Base-by-base conservation (phyloP, 192 early-diverging fungal genomes). In the Entophlyctis luteolus region DNA sequence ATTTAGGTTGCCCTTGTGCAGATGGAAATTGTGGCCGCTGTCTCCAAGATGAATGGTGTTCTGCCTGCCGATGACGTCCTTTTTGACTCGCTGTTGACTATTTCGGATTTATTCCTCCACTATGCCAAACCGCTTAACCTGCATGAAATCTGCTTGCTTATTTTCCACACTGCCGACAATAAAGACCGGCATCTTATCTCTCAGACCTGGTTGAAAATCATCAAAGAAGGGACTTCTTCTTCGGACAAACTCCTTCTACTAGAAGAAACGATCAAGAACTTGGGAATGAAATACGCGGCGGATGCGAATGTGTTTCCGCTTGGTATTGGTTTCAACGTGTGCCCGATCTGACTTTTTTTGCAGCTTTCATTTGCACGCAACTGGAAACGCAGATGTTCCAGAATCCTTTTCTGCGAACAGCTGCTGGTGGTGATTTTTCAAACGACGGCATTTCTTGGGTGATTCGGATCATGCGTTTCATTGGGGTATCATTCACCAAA, bases 151-250 rank as follows among this genome's bases (percentile, higher is more conserved):
- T 73, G 74, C 52, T 65, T 87, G 45, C 62, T 79, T 14, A 85
- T 87, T 5, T 75, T 85, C 72, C 81, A 85, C 59, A 75, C 70
- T 5, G 80, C 85, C 5, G 81, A 81, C 62, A 77, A 82, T 48
- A 76, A 80, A 35, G 81, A 85, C 31, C 28, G 65, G 37, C 28
- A 60, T 3, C 57, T 70, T 1, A 59, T 70, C 6, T 36, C 67
- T 18, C 52, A 62, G 48, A 36, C 55, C 8, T 70, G 68, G 68
- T 29, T n/a, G 31, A 62, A 70, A n/a, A 20, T 70, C 16, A 38
- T 62, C 39, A 25, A 32, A 29, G 47, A 52, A 54, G 59, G 39
- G 59, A n/a, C 18, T 62, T 6, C 18, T 8, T 53, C 22, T 22
- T 10, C 25, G 29, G n/a, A 70, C n/a, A 49, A 62, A 54, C 47